Evolutionary conservation across 768 basidiomycete species (phyloP).

Genomic region (Collybia mongolica): DNA sequence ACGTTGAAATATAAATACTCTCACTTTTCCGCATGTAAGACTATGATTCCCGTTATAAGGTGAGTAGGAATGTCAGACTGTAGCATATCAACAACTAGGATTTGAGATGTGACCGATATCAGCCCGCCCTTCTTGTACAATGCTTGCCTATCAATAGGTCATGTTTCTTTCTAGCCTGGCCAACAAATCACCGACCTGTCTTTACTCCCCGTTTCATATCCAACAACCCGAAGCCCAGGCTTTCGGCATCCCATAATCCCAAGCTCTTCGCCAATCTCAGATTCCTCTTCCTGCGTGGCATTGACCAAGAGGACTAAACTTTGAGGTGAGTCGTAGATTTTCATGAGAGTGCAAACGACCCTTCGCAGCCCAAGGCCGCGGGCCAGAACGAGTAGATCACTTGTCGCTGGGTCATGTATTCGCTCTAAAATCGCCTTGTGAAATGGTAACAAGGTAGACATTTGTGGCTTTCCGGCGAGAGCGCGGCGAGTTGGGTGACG

Average conservation of each 20-base stretch:
- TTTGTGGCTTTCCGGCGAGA: conserved; percentile 14
- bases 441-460: conserved; percentile 59
- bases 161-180: not conserved
- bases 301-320: conserved; percentile 85
- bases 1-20: conserved; percentile 13
- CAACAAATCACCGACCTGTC: conserved; percentile 55
- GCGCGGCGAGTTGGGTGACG: not conserved
- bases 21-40: conserved; percentile 90
- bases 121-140: conserved; percentile 88
- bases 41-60: conserved; percentile 84
- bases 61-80: conserved; percentile 81
- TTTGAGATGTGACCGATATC: conserved; percentile 89
- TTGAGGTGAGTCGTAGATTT: conserved; percentile 87
- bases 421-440: conserved; percentile 67
- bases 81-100: conserved; percentile 93
- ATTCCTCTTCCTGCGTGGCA: conserved; percentile 83
- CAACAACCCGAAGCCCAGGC: conserved; percentile 81
- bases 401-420: conserved; percentile 72
- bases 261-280: conserved; percentile 89
- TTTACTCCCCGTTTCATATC: conserved; percentile 74
- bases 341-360: conserved; percentile 82
- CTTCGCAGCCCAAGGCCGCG: conserved; percentile 88
- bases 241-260: conserved; percentile 88
- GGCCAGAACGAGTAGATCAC: conserved; percentile 76
- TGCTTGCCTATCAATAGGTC: conserved; percentile 55